A percentile compares a stretch with the other conserved stretches of the same genome.
Conservation (phyloP, 1,284 basidiomycete species). For the Papiliotrema laurentii region DNA sequence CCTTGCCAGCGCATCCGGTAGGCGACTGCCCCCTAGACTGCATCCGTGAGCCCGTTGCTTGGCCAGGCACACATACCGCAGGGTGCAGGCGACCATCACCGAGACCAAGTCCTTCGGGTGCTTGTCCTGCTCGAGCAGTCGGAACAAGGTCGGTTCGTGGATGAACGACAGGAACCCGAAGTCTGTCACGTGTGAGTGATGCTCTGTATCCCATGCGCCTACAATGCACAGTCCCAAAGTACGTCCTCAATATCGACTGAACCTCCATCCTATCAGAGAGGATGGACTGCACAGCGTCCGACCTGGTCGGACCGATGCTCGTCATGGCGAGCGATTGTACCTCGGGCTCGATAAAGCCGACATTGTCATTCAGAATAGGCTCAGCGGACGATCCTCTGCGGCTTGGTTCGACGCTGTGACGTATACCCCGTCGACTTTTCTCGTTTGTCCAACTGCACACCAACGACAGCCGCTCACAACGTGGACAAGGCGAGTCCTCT, state of each 20-base stretch:
- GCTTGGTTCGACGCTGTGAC: neutral
- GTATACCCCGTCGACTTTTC: neutral
- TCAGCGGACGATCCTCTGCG: neutral
- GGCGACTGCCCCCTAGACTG: constrained; percentile 7
- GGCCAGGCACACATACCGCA: constrained; percentile 3
- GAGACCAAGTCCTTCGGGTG: constrained; percentile 11
- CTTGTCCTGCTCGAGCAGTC: constrained; percentile 6
- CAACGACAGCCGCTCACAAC: constrained; percentile 1
- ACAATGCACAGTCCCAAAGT: constrained; percentile 18
- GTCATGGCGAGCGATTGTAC: too few relatives aligned
- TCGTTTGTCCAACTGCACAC: neutral
- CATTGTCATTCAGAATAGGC: neutral
- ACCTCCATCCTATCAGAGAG: neutral
- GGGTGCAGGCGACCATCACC: constrained; percentile 13
- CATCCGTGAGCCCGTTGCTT: neutral
- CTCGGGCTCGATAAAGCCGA: too few relatives aligned
- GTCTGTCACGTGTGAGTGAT: constrained; percentile 3
- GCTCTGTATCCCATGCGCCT: neutral
- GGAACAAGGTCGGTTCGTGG: constrained; percentile 12
- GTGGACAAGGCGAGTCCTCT: neutral
- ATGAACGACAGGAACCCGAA: constrained; percentile 17
- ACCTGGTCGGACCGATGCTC: too few relatives aligned
- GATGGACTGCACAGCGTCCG: too few relatives aligned
- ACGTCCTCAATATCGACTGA: constrained; percentile 6
- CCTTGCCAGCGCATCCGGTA: constrained; percentile 2